phyloP scores from a whole-genome alignment of 495 filamentous ascomycete genomes.

The Podospora conica region DNA sequence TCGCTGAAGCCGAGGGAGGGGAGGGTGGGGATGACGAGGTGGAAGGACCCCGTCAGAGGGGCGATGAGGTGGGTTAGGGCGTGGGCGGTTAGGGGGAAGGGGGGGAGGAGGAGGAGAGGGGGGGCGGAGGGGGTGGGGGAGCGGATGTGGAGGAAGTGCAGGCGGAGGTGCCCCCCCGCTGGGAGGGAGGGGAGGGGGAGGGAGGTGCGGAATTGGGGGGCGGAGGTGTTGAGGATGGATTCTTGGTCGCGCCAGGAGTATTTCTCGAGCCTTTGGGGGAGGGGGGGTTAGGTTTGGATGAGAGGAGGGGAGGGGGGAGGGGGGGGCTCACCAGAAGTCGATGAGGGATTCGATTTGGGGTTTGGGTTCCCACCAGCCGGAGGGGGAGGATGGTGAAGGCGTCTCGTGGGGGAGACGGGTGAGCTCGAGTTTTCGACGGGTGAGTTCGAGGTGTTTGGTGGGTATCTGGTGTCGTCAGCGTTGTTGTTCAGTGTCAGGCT shows the following conservation, averaged over 20 bases:
- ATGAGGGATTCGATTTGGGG: slow-evolving; percentile 44
- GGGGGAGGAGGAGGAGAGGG: slow-evolving; percentile 57
- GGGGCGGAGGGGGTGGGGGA: slow-evolving; percentile 45
- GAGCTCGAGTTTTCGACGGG: slow-evolving; percentile 49
- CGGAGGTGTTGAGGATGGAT: slow-evolving; percentile 43
- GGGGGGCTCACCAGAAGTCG: slow-evolving; percentile 44
- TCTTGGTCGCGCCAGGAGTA: slow-evolving; percentile 59
- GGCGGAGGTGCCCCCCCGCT: slow-evolving; percentile 24
- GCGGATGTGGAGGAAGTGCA: slow-evolving; percentile 53
- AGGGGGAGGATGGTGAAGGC: slow-evolving; percentile 17
- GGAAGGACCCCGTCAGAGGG: slow-evolving; percentile 49
- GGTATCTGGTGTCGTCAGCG: slow-evolving; percentile 33
- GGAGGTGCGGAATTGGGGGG: slow-evolving; percentile 56
- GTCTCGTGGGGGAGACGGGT: slow-evolving; percentile 48
- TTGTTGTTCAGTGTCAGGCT: slow-evolving; percentile 1
- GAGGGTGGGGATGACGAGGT: slow-evolving; percentile 63
- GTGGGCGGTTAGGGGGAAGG: slow-evolving; percentile 66
- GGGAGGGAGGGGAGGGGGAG: slow-evolving; percentile 33
- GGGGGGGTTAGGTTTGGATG: not conserved
- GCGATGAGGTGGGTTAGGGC: slow-evolving; percentile 57
- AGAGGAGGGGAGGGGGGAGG: not conserved
- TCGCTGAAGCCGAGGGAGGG: slow-evolving; percentile 69
- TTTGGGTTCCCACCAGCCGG: slow-evolving; percentile 9
- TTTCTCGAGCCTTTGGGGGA: slow-evolving; percentile 44
- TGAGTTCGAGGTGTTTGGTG: slow-evolving; percentile 46